Base-by-base conservation (phyloP, 2,329 filamentous ascomycete species). In the Sporothrix curviconia region DNA sequence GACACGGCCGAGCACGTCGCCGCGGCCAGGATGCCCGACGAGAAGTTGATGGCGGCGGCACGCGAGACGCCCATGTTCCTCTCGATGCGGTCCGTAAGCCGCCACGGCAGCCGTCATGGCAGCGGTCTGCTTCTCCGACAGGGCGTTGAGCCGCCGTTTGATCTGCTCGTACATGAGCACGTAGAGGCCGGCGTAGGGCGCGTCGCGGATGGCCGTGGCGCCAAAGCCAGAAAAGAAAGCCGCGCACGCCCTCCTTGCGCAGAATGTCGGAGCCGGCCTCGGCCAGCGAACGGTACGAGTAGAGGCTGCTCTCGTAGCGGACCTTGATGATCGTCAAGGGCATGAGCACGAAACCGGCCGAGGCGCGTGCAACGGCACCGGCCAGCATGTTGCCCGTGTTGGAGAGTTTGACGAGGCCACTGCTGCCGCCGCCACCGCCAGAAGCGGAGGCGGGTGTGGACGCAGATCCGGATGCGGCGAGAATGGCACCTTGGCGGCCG, bases 321-420 rank as follows among this genome's bases (percentile, higher is more conserved):
- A 97, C 94, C 69, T 99, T 99, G 67, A 99, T 86, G 44, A 99
- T 87, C 1, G 94, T 99, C 60, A 97, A 83, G 1, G 94, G 94
- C 89, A 96, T 97, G 73, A 97, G 84, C 46, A 95, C 75, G 67
- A 96, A 89, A 37, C 94, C 94, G 0, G 92, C 92, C 54, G 88
- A 85, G 1, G 90, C 91, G 55, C 94, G 82, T 24, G 94, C 92
- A 17, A 85, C 78, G 7, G 92, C 91, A 9, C 94, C 94, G 0
- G 92, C 91, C 12, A 88, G 75, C 19, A 99, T 78, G 67, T 99
- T 99, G 52, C 87, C 89, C 3, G 86, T 82, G 68, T 94, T 90
- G 61, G 87, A 89, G 46, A 97, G 80, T 64, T 88, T 88, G 0
- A 92, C 90, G 11, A 96, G 78, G 2, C 85, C 84, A 4, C 88